Conservation (phyloP, 2,329 filamentous ascomycete species). For the Aspergillus sp. region DNA sequence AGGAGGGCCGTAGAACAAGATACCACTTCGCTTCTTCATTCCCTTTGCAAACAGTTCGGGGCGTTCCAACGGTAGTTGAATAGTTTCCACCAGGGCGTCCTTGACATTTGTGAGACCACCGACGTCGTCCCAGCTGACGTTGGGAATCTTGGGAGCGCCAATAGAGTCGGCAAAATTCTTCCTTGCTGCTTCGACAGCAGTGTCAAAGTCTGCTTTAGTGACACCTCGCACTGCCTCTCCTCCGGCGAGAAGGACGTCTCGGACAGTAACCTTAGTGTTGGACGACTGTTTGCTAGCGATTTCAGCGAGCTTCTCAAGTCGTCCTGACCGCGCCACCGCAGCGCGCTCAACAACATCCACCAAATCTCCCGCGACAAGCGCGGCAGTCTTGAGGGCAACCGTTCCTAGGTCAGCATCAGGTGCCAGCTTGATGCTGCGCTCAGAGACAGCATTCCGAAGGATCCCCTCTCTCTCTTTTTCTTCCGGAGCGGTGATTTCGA, state of each 20-base stretch:
- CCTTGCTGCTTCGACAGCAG: constrained; percentile 90
- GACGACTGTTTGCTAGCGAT: constrained; percentile 29
- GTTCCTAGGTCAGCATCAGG: constrained; percentile 79
- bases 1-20: constrained; percentile 96
- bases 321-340: constrained; percentile 70
- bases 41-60: constrained; percentile 95
- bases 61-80: constrained; percentile 85
- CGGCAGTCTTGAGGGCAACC: constrained; percentile 92
- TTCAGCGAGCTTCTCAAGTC: constrained; percentile 70
- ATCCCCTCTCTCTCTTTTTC: constrained; percentile 90
- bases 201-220: constrained; percentile 79
- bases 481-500: constrained; percentile 90
- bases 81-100: constrained; percentile 95
- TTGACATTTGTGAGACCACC: constrained; percentile 92
- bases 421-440: constrained; percentile 73
- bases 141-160: constrained; percentile 95
- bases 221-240: constrained; percentile 76
- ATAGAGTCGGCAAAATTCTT: constrained; percentile 99
- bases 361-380: constrained; percentile 88
- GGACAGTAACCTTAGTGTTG: constrained; percentile 57
- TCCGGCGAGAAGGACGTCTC: constrained; percentile 85
- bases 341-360: constrained; percentile 93
- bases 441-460: constrained; percentile 72
- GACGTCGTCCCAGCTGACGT: constrained; percentile 94
- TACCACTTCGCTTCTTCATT: constrained; percentile 98